Base-by-base conservation (phyloP, 2,329 filamentous ascomycete genomes). In the Cryphonectria radicalis region DNA sequence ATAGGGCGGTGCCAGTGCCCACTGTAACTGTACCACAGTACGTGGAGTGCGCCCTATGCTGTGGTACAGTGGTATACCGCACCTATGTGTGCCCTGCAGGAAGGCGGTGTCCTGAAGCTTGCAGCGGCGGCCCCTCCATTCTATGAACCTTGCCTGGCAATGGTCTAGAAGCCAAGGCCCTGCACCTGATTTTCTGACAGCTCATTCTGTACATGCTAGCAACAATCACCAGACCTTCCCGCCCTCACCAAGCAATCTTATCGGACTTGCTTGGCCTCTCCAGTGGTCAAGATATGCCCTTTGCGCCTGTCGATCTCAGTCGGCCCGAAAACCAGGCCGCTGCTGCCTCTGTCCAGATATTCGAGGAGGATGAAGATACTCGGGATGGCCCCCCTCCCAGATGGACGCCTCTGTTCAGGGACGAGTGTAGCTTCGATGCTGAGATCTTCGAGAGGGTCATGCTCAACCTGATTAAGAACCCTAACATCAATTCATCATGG, bases 401-500 rank as follows among this genome's bases (percentile, higher is more conserved):
- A 67, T 91, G 89, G 89, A 81, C 82, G 66, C 88, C 88, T 62
- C 81, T 90, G 72, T 86, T 85, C 75, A 82, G 81, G 73, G 86
- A 89, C 74, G 78, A 75, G 32, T 93, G 92, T 78, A 84, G 84
- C 17, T 95, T 94, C 77, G 81, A 86, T 22, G 86, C 90, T 0
- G 83, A 86, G 42, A 83, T 89, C 69, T 95, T 94, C 78, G 81
- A 85, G 72, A 80, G 85, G 57, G 90, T 92, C 66, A 93, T 94
- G 89, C 81, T 89, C 75, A 93, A 95, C 76, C 83, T 95, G 70
- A 88, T 95, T 74, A 87, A 87, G 75, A 95, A 95, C 76, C 93
- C 93, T 0, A 95, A 96, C 75, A 85, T 94, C 80, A 94, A 93
- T 74, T 93, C 92, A 0, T 90, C 87, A 22, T 92, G 92, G 86